These are phyloP conservation scores for Beauveria rudraprayagi DNA, from an alignment of 2,329 filamentous ascomycete species.

Conservation along the genomic window DNA sequence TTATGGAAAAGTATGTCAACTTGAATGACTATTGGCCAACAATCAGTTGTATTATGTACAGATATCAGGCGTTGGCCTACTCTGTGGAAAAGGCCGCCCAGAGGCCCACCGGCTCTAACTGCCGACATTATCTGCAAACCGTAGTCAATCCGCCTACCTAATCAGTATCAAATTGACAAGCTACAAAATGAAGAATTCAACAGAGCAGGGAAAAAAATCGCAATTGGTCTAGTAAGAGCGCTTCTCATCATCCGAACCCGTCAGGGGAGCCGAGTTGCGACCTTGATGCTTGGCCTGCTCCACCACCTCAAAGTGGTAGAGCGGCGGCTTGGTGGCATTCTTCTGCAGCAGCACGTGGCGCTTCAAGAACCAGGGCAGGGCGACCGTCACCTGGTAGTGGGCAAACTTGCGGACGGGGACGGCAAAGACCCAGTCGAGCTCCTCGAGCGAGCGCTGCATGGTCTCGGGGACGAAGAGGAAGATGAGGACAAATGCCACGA, in stretches of 20 bases:
- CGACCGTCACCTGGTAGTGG: conserved; percentile 47
- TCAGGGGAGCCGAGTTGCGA: not conserved
- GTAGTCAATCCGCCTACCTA: too few relatives aligned
- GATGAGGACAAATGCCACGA: conserved; percentile 47
- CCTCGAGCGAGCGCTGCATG: conserved; percentile 45
- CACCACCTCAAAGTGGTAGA: conserved; percentile 33
- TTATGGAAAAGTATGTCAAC: too few relatives aligned
- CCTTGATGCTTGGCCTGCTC: conserved; percentile 12
- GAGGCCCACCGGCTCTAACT: too few relatives aligned
- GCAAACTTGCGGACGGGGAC: conserved; percentile 51
- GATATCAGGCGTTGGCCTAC: too few relatives aligned
- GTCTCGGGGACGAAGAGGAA: conserved; percentile 52
- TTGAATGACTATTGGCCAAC: too few relatives aligned
- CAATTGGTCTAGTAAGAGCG: not conserved
- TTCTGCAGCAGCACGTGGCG: conserved; percentile 48
- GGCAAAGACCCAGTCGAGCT: conserved; percentile 53
- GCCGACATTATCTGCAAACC: too few relatives aligned
- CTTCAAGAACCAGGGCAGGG: conserved; percentile 53
- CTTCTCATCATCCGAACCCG: conserved; percentile 5
- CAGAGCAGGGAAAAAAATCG: not conserved
- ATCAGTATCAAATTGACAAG: not conserved
- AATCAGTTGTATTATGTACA: too few relatives aligned
- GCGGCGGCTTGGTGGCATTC: conserved; percentile 30
- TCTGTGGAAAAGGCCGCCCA: too few relatives aligned
- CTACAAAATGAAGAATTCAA: not conserved